A percentile compares a stretch with the other conserved stretches of the same genome.
Conservation (phyloP, 2,329 filamentous ascomycete species). For the Sphaerulina musiva region DNA sequence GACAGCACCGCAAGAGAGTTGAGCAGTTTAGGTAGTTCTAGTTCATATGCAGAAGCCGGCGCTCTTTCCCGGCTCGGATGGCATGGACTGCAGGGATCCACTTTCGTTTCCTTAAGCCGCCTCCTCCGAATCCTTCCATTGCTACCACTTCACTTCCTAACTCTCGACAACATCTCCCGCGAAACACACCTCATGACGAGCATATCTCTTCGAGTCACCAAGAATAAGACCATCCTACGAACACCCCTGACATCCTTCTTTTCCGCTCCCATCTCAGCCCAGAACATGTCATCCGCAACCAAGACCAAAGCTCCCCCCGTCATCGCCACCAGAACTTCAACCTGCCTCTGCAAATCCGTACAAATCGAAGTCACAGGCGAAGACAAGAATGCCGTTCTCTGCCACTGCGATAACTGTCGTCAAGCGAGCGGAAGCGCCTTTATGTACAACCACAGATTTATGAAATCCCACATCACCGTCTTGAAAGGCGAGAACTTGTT, state of each 20-base stretch:
- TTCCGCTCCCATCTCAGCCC: background rate
- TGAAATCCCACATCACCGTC: constrained; percentile 23
- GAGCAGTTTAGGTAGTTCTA: too few relatives aligned
- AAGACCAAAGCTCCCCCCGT: constrained; percentile 10
- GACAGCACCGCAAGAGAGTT: too few relatives aligned
- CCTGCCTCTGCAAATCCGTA: constrained; percentile 28
- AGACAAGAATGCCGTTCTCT: constrained; percentile 29
- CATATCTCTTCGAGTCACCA: constrained; percentile 9
- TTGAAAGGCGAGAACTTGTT: constrained; percentile 24
- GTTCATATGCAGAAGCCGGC: too few relatives aligned
- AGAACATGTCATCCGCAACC: constrained; percentile 4
- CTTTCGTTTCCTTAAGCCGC: too few relatives aligned
- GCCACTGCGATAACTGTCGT: constrained; percentile 30
- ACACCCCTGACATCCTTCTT: constrained; percentile 4
- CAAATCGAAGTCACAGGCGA: constrained; percentile 23
- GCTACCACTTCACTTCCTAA: too few relatives aligned
- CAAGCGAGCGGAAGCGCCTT: constrained; percentile 24
- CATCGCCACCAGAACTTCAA: constrained; percentile 11
- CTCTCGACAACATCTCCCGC: too few relatives aligned
- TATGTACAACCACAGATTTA: constrained; percentile 29
- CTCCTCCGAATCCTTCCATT: too few relatives aligned
- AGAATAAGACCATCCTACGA: constrained; percentile 3
- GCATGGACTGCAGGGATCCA: too few relatives aligned
- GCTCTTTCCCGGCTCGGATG: too few relatives aligned
- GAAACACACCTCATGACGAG: constrained; percentile 6